Base-by-base conservation (phyloP, 305 asterid genomes). In the Withania somnifera region DNA sequence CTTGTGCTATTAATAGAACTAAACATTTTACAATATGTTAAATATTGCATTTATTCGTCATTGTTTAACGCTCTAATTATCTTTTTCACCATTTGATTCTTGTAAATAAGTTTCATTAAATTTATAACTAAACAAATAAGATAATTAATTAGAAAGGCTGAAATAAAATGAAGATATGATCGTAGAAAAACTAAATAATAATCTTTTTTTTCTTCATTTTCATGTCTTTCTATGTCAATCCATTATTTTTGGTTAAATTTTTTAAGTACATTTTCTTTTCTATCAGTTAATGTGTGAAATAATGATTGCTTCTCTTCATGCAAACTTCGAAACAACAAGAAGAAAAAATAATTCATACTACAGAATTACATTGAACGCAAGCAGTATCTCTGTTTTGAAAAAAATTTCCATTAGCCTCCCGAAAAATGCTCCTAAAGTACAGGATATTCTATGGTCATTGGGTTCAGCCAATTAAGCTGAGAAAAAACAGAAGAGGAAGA, bases 391-490 rank as follows among this genome's bases (percentile, higher is more conserved):
- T 8, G 47, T 17, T 17, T 26, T 75, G 14, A 28, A 13, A 50
- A 60, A 73, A 73, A 75, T 50, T 26, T 75, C 63, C 80, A 75
- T 75, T 75, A 28, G 61, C 47, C 80, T 75, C 61, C 80, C 57
- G 28, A 50, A 75, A n/a, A 75, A 50, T 28, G 80, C 11, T 50
- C 61, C 80, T 75, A 50, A 75, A 15, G 10, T 4, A 75, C 4
- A 75, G 80, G 45, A 51, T 28, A 75, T 17, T 75, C 61, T 28
- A 20, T 22, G 83, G 83, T 80, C 64, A 66, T 63, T 61, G 7
- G 60, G 38, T 56, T 50, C 57, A 66, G 78, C 32, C 36, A 50
- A 22, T 64, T 26, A 66, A 47, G 73, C 58, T 13, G 30, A 79
- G 38, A 50, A 19, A 7, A 56, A 1, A 32, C 13, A 56, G n/a